Evolutionary conservation across 2,329 filamentous ascomycete genomes (phyloP), one percentile per base, ranked within the genome.

Genomic region (Daldinia sp.): DNA sequence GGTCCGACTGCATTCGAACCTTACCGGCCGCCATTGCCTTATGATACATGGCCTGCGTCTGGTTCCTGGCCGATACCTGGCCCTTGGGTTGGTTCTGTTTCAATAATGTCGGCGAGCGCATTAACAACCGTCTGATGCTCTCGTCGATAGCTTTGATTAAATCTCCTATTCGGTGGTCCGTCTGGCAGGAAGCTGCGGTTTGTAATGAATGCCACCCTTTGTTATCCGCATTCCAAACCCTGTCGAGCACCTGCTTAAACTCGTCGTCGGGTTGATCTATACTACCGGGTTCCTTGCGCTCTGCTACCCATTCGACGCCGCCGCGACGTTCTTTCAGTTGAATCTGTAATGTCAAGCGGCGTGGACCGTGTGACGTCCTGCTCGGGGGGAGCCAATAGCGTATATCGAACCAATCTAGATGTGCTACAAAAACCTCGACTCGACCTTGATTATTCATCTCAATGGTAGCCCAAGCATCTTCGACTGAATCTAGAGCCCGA

Each of bases 401-500:
- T 6, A 91, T 73, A 7, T 79, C 79, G 52, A 85, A 82, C 81
- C 84, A 87, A 68, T 88, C 86, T 2, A 87, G 75, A 1, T 82
- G 78, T 63, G 83, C 81, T 58, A 83, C 79, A 17, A 83, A 80
- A 37, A 90, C 78, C 35, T 81, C 81, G 9, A 88, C 77, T 3
- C 72, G 75, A 10, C 82, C 83, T 52, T 81, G 79, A 30, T 80
- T 79, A 9, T 77, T 79, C 9, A 74, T 72, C 19, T 77, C 71
- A 2, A 81, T 64, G 30, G 73, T 69, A 10, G 77, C 76, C 83
- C 87, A 88, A 1, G 78, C 75, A 15, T 77, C 77, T 67, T 91
- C 87, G 19, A 94, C 82, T 32, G 78, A 77, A 63, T 87, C 83
- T 1, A 94, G 77, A 1, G 83, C 85, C 48, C 81, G 81, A 15